Evolutionary conservation across 2,329 filamentous ascomycete genomes (phyloP), one percentile per base, ranked within the genome.

Genomic region (Raffaelea ambrosiae): DNA sequence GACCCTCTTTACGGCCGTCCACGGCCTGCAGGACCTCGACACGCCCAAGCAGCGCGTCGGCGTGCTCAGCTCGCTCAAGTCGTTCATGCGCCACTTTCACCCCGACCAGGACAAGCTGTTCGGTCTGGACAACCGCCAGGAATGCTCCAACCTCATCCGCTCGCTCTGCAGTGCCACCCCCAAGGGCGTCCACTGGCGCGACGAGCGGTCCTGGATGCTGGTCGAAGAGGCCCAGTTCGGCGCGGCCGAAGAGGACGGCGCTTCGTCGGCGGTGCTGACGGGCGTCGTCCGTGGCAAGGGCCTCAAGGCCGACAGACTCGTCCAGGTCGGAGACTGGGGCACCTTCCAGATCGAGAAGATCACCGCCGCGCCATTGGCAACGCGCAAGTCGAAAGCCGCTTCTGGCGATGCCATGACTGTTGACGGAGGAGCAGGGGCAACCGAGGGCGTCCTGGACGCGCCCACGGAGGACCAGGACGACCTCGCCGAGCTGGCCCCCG

Each of bases 201-300:
- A 98, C 46, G 88, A 95, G 55, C 79, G 93, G 56, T 95, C 89
- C 58, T 98, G 93, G 87, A 88, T 98, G 84, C 70, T 95, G 49
- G 80, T 91, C 4, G 93, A 98, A 55, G 78, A 90, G 23, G 72
- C 95, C 46, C 69, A 78, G 56, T 95, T 89, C 75, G 31, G 39
- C 11, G 33, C 43, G 19, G 46, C 46, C 1, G 38, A 35, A 1
- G 35, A 38, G 8, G 73, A 74, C n/a, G 29, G 3, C 11, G 22
- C 33, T 8, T 9, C 4, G 5, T 11, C 38, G 7, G 71, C 74
- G 1, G 70, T 90, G 8, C 62, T 98, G 39, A 94, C 88, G 0
- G 93, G 93, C 55, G 79, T 93, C 3, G 81, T 97, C 23, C 78
- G 93, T 59, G 93, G 93, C 31, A 87, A 82, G 60, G 84, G 86